Conservation (phyloP, 2,329 filamentous ascomycete genomes). For the Ophiobolus disseminans region DNA sequence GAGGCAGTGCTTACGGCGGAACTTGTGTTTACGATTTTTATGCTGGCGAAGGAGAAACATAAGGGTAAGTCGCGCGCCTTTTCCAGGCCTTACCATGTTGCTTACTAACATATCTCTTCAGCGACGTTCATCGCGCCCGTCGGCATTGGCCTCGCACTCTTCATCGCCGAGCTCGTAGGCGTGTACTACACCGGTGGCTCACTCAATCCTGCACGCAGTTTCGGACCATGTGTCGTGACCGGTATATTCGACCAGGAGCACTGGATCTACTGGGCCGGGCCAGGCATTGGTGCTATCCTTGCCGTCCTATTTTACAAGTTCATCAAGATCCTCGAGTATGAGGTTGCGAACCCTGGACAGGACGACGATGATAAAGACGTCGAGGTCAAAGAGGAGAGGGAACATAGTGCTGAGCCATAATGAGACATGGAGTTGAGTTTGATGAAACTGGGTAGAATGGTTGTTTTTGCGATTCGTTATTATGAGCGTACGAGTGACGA, state of each 20-base stretch:
- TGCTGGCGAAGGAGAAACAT: conserved; percentile 76
- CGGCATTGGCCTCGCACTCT: conserved; percentile 74
- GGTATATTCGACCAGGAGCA: conserved; percentile 53
- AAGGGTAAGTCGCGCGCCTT: conserved; percentile 48
- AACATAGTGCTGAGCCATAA: conserved; percentile 12
- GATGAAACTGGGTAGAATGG: too few species aligned
- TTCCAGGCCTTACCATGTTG: not conserved
- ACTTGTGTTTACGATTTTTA: conserved; percentile 53
- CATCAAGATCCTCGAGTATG: conserved; percentile 53
- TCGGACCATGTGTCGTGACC: conserved; percentile 54
- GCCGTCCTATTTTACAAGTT: conserved; percentile 59
- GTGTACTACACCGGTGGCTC: conserved; percentile 57
- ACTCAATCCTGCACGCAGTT: conserved; percentile 56
- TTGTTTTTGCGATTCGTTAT: too few species aligned
- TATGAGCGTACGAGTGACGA: too few species aligned
- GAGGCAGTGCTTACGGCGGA: conserved; percentile 47
- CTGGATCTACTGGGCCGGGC: conserved; percentile 61
- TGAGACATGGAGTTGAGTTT: too few species aligned
- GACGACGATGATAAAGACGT: conserved; percentile 40
- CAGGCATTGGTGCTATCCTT: conserved; percentile 52
- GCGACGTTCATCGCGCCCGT: conserved; percentile 74
- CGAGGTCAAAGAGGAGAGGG: conserved; percentile 22
- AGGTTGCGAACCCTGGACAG: conserved; percentile 47
- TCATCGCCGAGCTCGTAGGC: conserved; percentile 64
- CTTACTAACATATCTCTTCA: conserved; percentile 9